Conservation (phyloP, 805 yeast genomes). For the Candida quercuum region DNA sequence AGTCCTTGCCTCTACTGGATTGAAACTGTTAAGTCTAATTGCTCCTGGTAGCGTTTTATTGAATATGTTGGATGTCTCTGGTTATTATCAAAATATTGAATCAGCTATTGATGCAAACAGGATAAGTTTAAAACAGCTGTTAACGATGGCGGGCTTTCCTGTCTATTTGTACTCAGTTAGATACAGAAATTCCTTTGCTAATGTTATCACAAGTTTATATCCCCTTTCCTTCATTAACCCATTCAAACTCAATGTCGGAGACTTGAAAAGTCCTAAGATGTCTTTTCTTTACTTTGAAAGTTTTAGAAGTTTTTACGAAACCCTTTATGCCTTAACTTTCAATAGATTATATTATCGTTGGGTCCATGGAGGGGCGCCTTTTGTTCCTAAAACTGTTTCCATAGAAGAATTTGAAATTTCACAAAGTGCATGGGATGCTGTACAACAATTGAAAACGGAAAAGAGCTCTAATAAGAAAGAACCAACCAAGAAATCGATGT, state of each 20-base stretch:
- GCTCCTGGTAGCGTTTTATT: conserved; percentile 26
- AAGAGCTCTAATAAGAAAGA: neutral
- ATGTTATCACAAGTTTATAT: conserved; percentile 10
- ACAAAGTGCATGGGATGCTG: conserved; percentile 12
- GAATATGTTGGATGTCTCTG: conserved; percentile 20
- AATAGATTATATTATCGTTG: conserved; percentile 29
- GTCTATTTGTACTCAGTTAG: conserved; percentile 20
- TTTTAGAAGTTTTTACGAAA: conserved; percentile 8
- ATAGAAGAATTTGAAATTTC: conserved; percentile 21
- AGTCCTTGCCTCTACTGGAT: conserved; percentile 21
- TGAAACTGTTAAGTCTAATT: conserved; percentile 14
- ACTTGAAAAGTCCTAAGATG: conserved; percentile 1
- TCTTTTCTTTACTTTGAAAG: conserved; percentile 4
- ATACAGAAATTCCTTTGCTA: neutral
- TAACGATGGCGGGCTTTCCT: conserved; percentile 22
- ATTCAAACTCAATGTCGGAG: neutral
- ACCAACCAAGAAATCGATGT: neutral
- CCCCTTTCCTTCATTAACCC: conserved; percentile 16
- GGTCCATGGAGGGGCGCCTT: conserved; percentile 25
- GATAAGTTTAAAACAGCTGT: neutral
- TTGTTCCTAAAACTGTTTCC: conserved; percentile 26
- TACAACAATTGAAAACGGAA: conserved; percentile 17
- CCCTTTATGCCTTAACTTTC: conserved; percentile 14
- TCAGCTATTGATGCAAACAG: neutral
- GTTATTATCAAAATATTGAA: neutral